Conservation (phyloP, 139 green algal species). For the Monoraphidium neglectum region DNA sequence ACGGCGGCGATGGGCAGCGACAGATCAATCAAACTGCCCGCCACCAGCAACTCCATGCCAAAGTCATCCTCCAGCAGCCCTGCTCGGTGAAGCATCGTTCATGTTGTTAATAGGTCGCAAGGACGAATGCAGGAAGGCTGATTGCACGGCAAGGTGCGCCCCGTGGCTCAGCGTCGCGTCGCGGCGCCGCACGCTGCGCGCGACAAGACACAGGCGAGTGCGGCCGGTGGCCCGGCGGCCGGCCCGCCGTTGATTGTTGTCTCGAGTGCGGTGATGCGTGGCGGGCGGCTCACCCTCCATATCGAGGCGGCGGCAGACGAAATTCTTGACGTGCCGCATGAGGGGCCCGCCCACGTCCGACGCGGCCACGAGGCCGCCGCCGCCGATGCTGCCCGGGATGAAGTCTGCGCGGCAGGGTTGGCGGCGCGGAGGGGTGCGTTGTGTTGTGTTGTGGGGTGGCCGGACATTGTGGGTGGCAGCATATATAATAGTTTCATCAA, state of each 20-base stretch:
- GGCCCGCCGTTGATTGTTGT: too few relatives aligned
- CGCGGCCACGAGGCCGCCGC: not conserved
- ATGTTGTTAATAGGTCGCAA: too few relatives aligned
- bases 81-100: not conserved
- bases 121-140: too few relatives aligned
- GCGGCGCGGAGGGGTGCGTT: not conserved
- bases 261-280: too few relatives aligned
- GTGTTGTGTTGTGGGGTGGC: not conserved
- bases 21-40: slow-evolving; percentile 53
- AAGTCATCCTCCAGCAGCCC: slow-evolving; percentile 71
- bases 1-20: slow-evolving; percentile 53
- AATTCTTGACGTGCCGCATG: slow-evolving; percentile 75
- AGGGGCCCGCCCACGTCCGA: slow-evolving; percentile 35
- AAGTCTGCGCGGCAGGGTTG: not conserved
- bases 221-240: too few relatives aligned
- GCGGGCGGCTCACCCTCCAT: slow-evolving; percentile 48
- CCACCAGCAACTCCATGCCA: slow-evolving; percentile 74
- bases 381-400: not conserved
- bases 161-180: too few relatives aligned
- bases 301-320: slow-evolving; percentile 63
- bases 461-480: too few relatives aligned
- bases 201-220: too few relatives aligned
- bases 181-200: too few relatives aligned
- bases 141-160: too few relatives aligned
- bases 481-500: too few relatives aligned